These are phyloP conservation scores for Pythium oligandrum DNA, from an alignment of 352 stramenopile species.

Conservation along the genomic window DNA sequence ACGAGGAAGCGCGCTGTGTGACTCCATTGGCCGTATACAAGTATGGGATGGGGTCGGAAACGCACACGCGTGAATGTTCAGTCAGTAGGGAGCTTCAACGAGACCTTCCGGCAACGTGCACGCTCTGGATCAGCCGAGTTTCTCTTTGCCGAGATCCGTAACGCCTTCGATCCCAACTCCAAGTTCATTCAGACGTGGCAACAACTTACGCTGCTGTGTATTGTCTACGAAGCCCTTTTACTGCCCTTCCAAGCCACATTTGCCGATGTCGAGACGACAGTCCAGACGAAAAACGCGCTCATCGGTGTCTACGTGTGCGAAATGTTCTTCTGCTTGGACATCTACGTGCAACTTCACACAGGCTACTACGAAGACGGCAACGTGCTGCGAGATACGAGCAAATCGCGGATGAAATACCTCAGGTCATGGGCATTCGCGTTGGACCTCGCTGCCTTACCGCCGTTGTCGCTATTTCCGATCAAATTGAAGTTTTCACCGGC, in stretches of 20 bases:
- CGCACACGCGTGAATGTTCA: background rate
- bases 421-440: conserved; percentile 42
- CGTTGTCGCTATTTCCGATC: conserved; percentile 36
- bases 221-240: conserved; percentile 45
- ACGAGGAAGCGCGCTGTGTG: no score
- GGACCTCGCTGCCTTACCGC: conserved; percentile 41
- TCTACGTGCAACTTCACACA: conserved; percentile 71
- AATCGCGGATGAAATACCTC: conserved; percentile 60
- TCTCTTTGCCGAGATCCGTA: conserved; percentile 40
- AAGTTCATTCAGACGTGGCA: conserved; percentile 45
- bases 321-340: conserved; percentile 49
- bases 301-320: conserved; percentile 47
- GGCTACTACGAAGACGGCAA: conserved; percentile 72
- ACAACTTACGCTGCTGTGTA: conserved; percentile 41
- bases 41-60: no score
- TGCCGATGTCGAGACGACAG: conserved; percentile 1
- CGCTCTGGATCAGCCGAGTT: conserved; percentile 44
- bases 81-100: conserved; percentile 24
- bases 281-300: conserved; percentile 18
- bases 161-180: conserved; percentile 58
- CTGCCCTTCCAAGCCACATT: conserved; percentile 49
- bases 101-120: conserved; percentile 33
- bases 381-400: conserved; percentile 49
- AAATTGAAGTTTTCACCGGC: conserved; percentile 7
- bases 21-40: no score